Evolutionary conservation across 1,139 yeast genomes (phyloP).

Genomic region (Keqinozyma sinolaborantium): DNA sequence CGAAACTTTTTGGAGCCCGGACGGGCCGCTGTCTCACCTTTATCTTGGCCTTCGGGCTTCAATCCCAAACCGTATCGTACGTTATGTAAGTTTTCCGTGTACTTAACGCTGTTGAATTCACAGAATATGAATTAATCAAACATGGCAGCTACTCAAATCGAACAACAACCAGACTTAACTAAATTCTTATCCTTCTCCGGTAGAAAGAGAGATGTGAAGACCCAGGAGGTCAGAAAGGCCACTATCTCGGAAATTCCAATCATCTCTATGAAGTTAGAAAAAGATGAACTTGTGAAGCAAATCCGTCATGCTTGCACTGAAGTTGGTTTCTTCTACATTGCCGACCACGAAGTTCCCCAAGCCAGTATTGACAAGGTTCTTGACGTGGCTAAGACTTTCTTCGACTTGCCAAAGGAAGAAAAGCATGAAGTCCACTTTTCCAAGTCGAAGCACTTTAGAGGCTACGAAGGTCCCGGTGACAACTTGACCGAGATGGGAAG

Average conservation of each 20-base stretch:
- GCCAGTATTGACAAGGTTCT: constrained; percentile 6
- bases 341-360: constrained; percentile 10
- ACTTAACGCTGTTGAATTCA: background rate
- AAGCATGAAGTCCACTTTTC: constrained; percentile 11
- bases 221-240: constrained; percentile 9
- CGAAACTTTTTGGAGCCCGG: too few relatives aligned
- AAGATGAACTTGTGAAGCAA: constrained; percentile 5
- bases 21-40: too few relatives aligned
- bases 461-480: constrained; percentile 14
- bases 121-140: background rate
- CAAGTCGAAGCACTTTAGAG: constrained; percentile 11
- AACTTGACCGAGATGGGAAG: constrained; percentile 11
- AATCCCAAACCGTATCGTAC: too few relatives aligned
- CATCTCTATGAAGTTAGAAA: constrained; percentile 8
- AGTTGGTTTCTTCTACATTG: constrained; percentile 12
- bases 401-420: constrained; percentile 8
- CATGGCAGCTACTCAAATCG: background rate
- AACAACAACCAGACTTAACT: constrained; percentile 1
- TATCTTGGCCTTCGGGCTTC: too few relatives aligned
- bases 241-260: constrained; percentile 12
- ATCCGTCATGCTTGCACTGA: constrained; percentile 11
- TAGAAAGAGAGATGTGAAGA: constrained; percentile 5
- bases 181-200: constrained; percentile 11
- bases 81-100: too few relatives aligned
- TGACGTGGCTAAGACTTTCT: constrained; percentile 8